Evolutionary conservation across 2,329 filamentous ascomycete species (phyloP).

Genomic region (Exophiala viscosa): DNA sequence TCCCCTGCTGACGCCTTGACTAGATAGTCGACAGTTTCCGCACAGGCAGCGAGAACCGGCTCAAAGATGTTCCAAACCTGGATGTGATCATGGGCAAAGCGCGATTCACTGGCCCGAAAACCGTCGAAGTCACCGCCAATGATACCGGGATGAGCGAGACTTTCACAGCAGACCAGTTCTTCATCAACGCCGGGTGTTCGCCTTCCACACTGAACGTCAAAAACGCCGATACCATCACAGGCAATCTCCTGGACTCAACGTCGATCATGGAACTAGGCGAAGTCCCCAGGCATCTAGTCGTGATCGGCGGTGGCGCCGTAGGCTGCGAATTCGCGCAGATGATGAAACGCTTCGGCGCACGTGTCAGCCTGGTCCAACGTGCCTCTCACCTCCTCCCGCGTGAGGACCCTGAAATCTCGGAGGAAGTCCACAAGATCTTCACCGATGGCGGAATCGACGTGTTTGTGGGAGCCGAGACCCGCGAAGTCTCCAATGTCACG

Average conservation of each 20-base stretch:
- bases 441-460: slow-evolving; percentile 46
- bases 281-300: slow-evolving; percentile 46
- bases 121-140: slow-evolving; percentile 34
- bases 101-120: slow-evolving; percentile 42
- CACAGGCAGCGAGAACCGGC: slow-evolving; percentile 44
- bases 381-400: slow-evolving; percentile 41
- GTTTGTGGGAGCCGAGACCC: slow-evolving; percentile 35
- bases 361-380: slow-evolving; percentile 49
- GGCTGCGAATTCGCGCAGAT: slow-evolving; percentile 55
- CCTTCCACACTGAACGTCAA: slow-evolving; percentile 22
- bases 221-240: slow-evolving; percentile 20
- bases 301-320: slow-evolving; percentile 53
- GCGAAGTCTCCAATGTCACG: slow-evolving; percentile 29
- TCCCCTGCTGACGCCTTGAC: no score
- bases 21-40: slow-evolving; percentile 50
- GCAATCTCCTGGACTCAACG: slow-evolving; percentile 26
- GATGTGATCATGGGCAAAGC: slow-evolving; percentile 47
- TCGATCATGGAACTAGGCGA: slow-evolving; percentile 28
- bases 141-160: slow-evolving; percentile 19
- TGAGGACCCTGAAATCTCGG: slow-evolving; percentile 50
- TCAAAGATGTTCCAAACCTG: slow-evolving; percentile 37
- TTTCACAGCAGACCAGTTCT: slow-evolving; percentile 34
- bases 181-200: slow-evolving; percentile 28
- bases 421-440: slow-evolving; percentile 43
- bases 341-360: slow-evolving; percentile 48